Evolutionary conservation across 805 yeast species (phyloP), one percentile per base, ranked within the genome.

Genomic region (Metschnikowia noctiluminum): DNA sequence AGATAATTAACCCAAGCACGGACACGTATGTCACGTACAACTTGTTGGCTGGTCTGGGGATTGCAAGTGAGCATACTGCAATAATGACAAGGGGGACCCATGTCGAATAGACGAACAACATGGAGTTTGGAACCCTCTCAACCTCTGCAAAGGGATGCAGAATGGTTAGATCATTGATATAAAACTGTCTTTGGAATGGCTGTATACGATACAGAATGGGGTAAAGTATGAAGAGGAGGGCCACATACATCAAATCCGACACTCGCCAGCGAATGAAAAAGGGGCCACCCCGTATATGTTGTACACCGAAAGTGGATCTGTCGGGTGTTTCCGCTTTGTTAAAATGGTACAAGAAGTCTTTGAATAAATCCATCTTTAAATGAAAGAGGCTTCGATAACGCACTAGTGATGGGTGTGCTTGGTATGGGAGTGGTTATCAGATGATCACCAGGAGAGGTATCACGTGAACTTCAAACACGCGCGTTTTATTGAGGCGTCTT

Each of bases 141-240:
- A 70, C 74, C 42, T 79, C 81, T 0, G 96, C 86, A 63, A 78
- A 83, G 1, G 97, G 97, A 65, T 89, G 96, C 44, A 84, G 81
- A 36, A 92, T 80, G 0, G 92, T 79, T 38, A 82, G 63, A 68
- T 92, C 97, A 61, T 83, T 82, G 46, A 91, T 67, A 43, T 72
- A 77, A 62, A 92, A 92, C 59, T 85, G 89, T 59, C 96, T 76
- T 62, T 88, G 81, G 62, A 86, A 87, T 1, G 97, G 97, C 40
- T 59, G 50, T 13, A 71, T 36, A 42, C 53, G 38, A 51, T 60
- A 57, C 16, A 60, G 58, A 12, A 64, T 21, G 32, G 58, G 53
- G 57, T 61, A 66, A 15, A 55, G 34, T 11, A 62, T 58, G 31
- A 57, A 35, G 26, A 70, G 58, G 4, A 62, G 42, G 2, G 49